These are phyloP conservation scores for Malassezia dermatis DNA, from an alignment of 1,284 basidiomycete species.

Conservation along the genomic window DNA sequence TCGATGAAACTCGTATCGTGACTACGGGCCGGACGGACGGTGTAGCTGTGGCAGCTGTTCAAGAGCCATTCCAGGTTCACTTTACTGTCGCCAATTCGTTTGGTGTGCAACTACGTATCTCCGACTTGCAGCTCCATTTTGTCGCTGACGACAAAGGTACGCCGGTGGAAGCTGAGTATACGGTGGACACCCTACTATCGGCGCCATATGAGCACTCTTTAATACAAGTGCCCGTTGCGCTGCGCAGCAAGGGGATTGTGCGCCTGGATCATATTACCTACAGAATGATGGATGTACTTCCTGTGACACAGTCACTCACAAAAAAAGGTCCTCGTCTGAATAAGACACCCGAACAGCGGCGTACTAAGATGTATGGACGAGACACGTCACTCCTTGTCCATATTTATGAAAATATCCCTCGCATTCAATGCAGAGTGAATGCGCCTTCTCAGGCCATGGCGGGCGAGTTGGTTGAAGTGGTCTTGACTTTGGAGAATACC, in stretches of 20 bases:
- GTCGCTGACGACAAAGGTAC: no score
- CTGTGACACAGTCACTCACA: conserved; percentile 48
- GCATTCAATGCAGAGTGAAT: conserved; percentile 29
- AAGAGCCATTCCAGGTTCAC: background rate
- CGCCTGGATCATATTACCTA: conserved; percentile 46
- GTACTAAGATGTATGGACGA: conserved; percentile 49
- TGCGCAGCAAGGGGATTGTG: conserved; percentile 12
- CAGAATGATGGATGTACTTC: conserved; percentile 50
- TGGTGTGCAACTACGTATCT: background rate
- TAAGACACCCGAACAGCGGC: conserved; percentile 49
- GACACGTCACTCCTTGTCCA: conserved; percentile 48
- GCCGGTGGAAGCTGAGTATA: background rate
- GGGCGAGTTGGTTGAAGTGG: conserved; percentile 18
- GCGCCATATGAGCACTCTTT: background rate
- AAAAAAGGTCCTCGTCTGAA: conserved; percentile 49
- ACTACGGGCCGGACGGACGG: background rate
- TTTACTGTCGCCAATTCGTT: conserved; percentile 9
- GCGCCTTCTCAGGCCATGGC: background rate
- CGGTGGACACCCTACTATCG: background rate
- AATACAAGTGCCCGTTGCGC: background rate
- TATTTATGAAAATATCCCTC: conserved; percentile 45
- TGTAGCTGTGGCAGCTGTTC: background rate
- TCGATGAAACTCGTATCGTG: background rate
- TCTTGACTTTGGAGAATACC: background rate
- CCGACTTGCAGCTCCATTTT: background rate